phyloP scores from a whole-genome alignment of 1,284 basidiomycete species.

The Boletellus deceptivus region DNA sequence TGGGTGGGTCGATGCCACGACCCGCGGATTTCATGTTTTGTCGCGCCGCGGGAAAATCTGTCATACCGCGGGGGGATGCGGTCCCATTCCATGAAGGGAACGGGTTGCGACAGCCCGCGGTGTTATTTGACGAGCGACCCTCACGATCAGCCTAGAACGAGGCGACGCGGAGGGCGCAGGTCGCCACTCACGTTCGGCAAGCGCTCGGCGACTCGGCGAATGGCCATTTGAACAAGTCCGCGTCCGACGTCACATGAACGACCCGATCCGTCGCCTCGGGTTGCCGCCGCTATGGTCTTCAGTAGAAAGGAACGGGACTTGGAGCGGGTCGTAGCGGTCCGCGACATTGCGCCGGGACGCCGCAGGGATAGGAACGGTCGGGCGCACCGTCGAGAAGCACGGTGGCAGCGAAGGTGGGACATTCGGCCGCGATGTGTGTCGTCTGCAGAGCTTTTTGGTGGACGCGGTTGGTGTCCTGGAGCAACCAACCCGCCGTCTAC shows the following conservation, averaged over 20 bases:
- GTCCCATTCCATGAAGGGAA: background rate
- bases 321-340: background rate
- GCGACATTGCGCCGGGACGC: background rate
- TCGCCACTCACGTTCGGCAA: background rate
- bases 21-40: slow-evolving; percentile 1
- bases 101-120: background rate
- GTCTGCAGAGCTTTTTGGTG: background rate
- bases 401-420: background rate
- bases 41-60: background rate
- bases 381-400: background rate
- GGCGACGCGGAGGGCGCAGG: background rate
- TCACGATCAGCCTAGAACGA: background rate
- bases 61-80: slow-evolving; percentile 2
- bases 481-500: background rate
- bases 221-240: background rate
- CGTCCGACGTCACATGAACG: background rate
- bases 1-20: too few relatives aligned
- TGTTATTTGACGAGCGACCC: background rate
- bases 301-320: background rate
- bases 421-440: background rate
- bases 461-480: background rate
- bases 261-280: too few relatives aligned
- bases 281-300: background rate
- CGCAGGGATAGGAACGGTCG: background rate
- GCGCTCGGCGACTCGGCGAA: too few relatives aligned